Evolutionary conservation across 768 basidiomycete genomes (phyloP).

Genomic region (Xerocomus spinulosus): DNA sequence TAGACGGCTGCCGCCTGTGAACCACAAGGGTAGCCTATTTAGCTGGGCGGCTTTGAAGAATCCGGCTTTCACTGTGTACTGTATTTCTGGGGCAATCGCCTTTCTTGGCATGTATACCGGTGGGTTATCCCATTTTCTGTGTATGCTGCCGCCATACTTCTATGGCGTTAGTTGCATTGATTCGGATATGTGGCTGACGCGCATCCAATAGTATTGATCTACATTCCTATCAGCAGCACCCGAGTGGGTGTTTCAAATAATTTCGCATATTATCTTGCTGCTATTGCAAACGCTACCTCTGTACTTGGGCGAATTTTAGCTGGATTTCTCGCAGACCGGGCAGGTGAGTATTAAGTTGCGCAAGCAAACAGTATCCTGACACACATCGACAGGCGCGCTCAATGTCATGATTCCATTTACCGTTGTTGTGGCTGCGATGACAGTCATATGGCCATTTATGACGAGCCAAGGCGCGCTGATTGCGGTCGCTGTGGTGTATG

Average conservation of each 20-base stretch:
- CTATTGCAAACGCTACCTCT: conserved; percentile 65
- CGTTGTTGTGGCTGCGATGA: conserved; percentile 49
- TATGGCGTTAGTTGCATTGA: too few relatives aligned
- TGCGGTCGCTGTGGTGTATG: conserved; percentile 56
- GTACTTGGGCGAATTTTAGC: conserved; percentile 54
- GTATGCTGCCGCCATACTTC: not conserved
- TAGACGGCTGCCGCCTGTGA: conserved; percentile 51
- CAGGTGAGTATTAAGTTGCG: conserved; percentile 36
- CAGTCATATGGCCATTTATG: conserved; percentile 70
- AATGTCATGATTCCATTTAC: conserved; percentile 69
- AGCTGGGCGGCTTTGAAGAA: conserved; percentile 48
- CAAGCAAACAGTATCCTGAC: not conserved
- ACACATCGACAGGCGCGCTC: conserved; percentile 44
- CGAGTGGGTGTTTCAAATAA: conserved; percentile 43
- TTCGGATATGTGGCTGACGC: not conserved
- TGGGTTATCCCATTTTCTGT: conserved; percentile 19
- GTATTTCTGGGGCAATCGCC: conserved; percentile 46
- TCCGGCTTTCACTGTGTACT: conserved; percentile 51
- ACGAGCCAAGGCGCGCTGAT: conserved; percentile 42
- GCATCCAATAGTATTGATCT: conserved; percentile 52
- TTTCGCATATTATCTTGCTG: conserved; percentile 60
- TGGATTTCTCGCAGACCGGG: conserved; percentile 50
- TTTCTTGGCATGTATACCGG: conserved; percentile 73
- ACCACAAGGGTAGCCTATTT: conserved; percentile 53
- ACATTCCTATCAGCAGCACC: conserved; percentile 56